Percentiles rank a stretch among this genome's conserved stretches.
These are phyloP conservation scores for Annona cherimola DNA, from an alignment of 164 flowering plant genomes.

Conservation along the genomic window DNA sequence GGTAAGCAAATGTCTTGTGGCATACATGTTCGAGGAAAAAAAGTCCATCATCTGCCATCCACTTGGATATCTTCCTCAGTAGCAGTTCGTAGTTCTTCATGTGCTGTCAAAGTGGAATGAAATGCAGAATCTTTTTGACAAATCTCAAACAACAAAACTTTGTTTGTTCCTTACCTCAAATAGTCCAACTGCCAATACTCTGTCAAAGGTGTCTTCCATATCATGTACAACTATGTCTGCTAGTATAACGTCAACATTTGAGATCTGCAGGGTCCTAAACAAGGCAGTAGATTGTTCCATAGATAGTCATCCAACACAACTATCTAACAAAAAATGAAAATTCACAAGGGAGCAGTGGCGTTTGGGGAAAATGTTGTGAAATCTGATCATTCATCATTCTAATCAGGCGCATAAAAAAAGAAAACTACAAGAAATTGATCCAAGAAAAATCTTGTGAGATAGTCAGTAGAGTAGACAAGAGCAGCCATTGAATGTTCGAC, in stretches of 20 bases:
- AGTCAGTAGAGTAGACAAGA: no score
- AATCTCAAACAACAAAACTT: neutral
- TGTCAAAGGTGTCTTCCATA: slow-evolving; percentile 11
- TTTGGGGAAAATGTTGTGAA: no score
- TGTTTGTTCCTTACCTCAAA: slow-evolving; percentile 12
- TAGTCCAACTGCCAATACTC: slow-evolving; percentile 11
- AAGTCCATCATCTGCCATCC: slow-evolving; percentile 22
- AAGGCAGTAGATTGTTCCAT: neutral
- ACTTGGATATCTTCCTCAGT: slow-evolving; percentile 15
- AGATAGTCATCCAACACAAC: neutral
- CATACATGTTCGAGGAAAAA: slow-evolving; percentile 22
- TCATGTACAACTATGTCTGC: slow-evolving; percentile 11
- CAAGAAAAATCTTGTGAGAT: no score
- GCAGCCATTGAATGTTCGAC: no score
- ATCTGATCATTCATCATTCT: no score
- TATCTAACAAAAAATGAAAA: neutral
- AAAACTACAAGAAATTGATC: no score
- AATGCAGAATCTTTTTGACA: neutral
- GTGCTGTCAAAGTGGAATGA: slow-evolving; percentile 7
- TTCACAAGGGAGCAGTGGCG: no score
- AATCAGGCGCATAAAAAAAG: no score
- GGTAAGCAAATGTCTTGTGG: slow-evolving; percentile 17
- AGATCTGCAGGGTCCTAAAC: slow-evolving; percentile 6
- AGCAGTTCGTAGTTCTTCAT: slow-evolving; percentile 22
- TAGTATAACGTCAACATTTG: slow-evolving; percentile 14